Conservation (phyloP, 2,329 filamentous ascomycete species). For the Botrytis fabae region DNA sequence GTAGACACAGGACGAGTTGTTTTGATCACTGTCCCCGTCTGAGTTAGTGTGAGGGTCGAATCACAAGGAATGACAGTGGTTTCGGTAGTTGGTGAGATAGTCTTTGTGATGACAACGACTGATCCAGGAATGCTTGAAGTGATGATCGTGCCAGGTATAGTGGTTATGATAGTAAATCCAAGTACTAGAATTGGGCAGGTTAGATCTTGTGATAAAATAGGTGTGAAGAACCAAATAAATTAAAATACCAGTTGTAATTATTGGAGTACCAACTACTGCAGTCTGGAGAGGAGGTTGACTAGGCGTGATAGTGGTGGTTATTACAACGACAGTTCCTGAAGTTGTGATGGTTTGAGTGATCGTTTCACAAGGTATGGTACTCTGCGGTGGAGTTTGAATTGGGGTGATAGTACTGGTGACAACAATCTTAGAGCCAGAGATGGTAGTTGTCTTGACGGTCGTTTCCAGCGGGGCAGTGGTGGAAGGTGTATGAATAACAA, state of each 20-base stretch:
- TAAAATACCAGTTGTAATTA: conserved; percentile 4
- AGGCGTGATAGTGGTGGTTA: conserved; percentile 1
- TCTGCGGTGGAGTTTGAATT: not conserved
- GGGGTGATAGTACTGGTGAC: conserved; percentile 7
- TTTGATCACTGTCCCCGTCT: not conserved
- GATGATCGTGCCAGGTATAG: not conserved
- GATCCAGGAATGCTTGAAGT: conserved; percentile 13
- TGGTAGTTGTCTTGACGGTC: not conserved
- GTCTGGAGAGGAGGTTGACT: not conserved
- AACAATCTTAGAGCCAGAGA: conserved; percentile 8
- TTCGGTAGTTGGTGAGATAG: conserved; percentile 10
- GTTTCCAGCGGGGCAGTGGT: not conserved
- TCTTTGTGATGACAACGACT: conserved; percentile 6
- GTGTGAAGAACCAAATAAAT: not conserved
- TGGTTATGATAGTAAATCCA: not conserved
- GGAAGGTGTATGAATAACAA: not conserved
- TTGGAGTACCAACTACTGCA: not conserved
- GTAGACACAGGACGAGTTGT: conserved; percentile 10
- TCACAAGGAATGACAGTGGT: conserved; percentile 9
- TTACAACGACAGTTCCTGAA: conserved; percentile 1
- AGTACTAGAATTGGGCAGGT: not conserved
- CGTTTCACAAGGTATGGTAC: not conserved
- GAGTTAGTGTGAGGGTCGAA: conserved; percentile 9
- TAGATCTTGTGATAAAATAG: not conserved
- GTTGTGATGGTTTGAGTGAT: conserved; percentile 5